A percentile compares a stretch with the other conserved stretches of the same genome.
phyloP scores from a whole-genome alignment of 2,329 filamentous ascomycete genomes.

The Arthrobotrys sinensis region DNA sequence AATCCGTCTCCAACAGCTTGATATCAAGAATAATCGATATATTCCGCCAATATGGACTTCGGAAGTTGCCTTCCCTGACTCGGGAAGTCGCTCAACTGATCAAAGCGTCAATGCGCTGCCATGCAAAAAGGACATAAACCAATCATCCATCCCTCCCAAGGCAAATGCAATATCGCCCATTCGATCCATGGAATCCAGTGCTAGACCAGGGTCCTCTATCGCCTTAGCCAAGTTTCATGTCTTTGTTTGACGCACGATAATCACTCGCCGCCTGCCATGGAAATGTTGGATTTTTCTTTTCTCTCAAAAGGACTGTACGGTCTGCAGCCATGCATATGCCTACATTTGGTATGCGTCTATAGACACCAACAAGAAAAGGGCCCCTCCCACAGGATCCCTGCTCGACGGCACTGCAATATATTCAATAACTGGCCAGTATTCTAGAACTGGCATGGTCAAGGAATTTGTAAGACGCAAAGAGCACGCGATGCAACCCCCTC shows the following conservation, averaged over 20 bases:
- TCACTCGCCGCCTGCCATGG: slow-evolving; percentile 41
- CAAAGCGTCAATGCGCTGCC: no score
- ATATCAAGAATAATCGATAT: slow-evolving; percentile 7
- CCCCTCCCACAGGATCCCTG: slow-evolving; percentile 13
- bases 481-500: slow-evolving; percentile 49
- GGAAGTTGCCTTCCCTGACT: slow-evolving; percentile 44
- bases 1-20: slow-evolving; percentile 13
- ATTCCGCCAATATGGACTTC: slow-evolving; percentile 1
- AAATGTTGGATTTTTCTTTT: slow-evolving; percentile 42
- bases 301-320: background rate
- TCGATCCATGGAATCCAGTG: background rate
- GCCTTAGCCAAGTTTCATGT: slow-evolving; percentile 49
- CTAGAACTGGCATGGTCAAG: slow-evolving; percentile 12
- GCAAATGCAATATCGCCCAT: background rate
- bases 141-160: background rate
- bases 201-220: slow-evolving; percentile 13
- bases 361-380: slow-evolving; percentile 10
- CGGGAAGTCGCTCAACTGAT: slow-evolving; percentile 29
- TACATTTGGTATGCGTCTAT: background rate
- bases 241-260: slow-evolving; percentile 59
- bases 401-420: slow-evolving; percentile 12
- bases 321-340: background rate
- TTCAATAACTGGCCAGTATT: slow-evolving; percentile 1
- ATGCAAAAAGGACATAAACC: background rate
- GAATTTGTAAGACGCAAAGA: slow-evolving; percentile 38